Percentiles rank a stretch among this genome's conserved stretches.
phyloP scores from a whole-genome alignment of 1,284 basidiomycete species.

The Boletus semigastroideus region DNA sequence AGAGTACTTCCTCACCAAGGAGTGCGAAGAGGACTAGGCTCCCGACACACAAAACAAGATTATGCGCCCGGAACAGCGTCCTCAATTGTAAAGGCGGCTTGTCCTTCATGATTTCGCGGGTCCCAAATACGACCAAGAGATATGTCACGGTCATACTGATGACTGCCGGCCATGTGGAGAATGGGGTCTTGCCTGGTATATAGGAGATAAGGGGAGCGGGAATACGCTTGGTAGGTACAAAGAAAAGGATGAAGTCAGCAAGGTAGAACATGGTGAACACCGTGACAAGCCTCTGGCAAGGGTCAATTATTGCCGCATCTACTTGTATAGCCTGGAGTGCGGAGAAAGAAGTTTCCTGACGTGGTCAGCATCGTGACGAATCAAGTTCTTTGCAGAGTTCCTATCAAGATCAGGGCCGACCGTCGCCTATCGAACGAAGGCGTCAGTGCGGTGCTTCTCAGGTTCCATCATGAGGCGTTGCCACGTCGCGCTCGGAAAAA shows the following conservation, averaged over 20 bases:
- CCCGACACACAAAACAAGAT: constrained; percentile 80
- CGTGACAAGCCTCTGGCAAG: background rate
- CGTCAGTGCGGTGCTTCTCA: too few species aligned
- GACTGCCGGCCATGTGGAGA: constrained; percentile 77
- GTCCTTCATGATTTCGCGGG: constrained; percentile 82
- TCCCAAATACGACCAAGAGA: constrained; percentile 84
- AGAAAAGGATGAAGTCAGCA: constrained; percentile 62
- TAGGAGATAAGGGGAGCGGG: constrained; percentile 64
- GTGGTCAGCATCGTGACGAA: too few species aligned
- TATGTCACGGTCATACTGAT: constrained; percentile 71
- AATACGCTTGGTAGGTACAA: constrained; percentile 49
- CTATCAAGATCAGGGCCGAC: too few species aligned
- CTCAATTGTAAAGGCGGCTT: constrained; percentile 75
- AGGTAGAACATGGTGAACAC: constrained; percentile 57
- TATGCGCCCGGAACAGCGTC: constrained; percentile 87
- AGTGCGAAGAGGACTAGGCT: constrained; percentile 78
- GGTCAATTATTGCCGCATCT: too few species aligned
- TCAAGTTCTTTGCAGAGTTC: too few species aligned
- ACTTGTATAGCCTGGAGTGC: too few species aligned
- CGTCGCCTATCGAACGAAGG: too few species aligned
- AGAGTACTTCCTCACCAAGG: constrained; percentile 85
- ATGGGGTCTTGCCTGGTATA: constrained; percentile 68
- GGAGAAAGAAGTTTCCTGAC: too few species aligned
- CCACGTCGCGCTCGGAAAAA: too few species aligned
- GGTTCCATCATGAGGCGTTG: too few species aligned